Evolutionary conservation across 1,284 basidiomycete species (phyloP), one percentile per base, ranked within the genome.

Genomic region (Cerrena zonata): DNA sequence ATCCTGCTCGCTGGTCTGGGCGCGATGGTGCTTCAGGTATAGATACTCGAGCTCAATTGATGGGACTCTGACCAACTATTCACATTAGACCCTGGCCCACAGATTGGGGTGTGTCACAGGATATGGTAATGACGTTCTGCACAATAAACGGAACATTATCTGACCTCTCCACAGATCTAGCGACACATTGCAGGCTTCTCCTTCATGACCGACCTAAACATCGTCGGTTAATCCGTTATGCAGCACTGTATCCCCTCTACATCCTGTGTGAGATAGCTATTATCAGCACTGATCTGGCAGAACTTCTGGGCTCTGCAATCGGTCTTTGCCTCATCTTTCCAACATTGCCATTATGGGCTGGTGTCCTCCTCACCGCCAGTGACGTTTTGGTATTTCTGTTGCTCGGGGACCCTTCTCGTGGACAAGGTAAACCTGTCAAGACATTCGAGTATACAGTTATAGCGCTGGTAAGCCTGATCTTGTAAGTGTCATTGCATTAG

Each of bases 301-400:
- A 86, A 63, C 73, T 96, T 4, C 72, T 94, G 3, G 92, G 92
- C 0, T 81, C 78, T 25, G 87, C 87, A 1, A 89, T 90, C 47
- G 88, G 84, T 0, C 70, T 95, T 39, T 84, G 83, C 62, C 72
- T 95, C 67, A 74, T 95, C 26, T 89, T 94, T 58, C 92, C 92
- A 0, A 70, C 71, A 26, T 71, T 95, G n/a, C 80, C 91, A 25
- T 72, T 94, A 5, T 92, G 82, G 77, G 86, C 82, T 2, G 86
- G 83, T 30, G 89, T 95, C 1, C 74, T 94, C 47, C 76, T 95
- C 53, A 95, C 93, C 2, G 85, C 85, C 0, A 74, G 76, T 40
- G 93, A 97, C 64, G 91, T 94, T 22, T 71, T 97, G 51, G 65
- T 97, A 53, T 77, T 92, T 50, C 75, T 88, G 48, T 72, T 77